These are phyloP conservation scores for Fonsecaea pugnacius DNA, from an alignment of 2,329 filamentous ascomycete species.

Conservation along the genomic window DNA sequence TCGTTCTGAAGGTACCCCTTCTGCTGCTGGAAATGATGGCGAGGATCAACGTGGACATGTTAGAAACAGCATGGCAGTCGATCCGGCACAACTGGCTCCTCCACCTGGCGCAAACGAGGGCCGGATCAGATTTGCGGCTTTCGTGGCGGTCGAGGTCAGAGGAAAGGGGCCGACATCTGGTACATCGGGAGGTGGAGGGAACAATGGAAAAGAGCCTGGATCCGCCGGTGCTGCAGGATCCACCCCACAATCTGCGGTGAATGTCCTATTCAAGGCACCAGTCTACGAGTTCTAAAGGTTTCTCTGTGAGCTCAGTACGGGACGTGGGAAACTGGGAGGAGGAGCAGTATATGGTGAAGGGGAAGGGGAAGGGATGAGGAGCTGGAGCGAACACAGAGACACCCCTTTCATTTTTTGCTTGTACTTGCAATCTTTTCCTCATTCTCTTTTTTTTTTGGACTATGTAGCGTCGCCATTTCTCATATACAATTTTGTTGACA, in stretches of 20 bases:
- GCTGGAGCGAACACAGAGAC: neutral
- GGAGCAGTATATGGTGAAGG: neutral
- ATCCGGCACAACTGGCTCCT: slow-evolving; percentile 23
- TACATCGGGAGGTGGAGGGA: slow-evolving; percentile 16
- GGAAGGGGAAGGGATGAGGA: neutral
- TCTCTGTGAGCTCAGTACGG: too few relatives aligned
- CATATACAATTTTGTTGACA: slow-evolving; percentile 3
- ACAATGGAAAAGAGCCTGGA: slow-evolving; percentile 26
- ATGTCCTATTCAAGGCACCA: slow-evolving; percentile 75
- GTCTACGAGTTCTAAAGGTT: slow-evolving; percentile 57
- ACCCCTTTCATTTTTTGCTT: neutral
- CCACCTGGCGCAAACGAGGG: slow-evolving; percentile 38
- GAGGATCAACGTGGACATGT: slow-evolving; percentile 29
- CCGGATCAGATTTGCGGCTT: slow-evolving; percentile 75
- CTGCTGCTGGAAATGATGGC: slow-evolving; percentile 14
- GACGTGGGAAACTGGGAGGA: neutral
- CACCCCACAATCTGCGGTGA: slow-evolving; percentile 42
- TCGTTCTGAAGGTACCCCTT: slow-evolving; percentile 38
- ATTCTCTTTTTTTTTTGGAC: neutral
- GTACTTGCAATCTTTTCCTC: neutral
- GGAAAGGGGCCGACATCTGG: slow-evolving; percentile 54
- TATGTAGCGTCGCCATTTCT: slow-evolving; percentile 3
- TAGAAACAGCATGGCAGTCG: slow-evolving; percentile 28
- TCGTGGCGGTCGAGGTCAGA: slow-evolving; percentile 74
- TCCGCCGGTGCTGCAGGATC: slow-evolving; percentile 27